Conservation (phyloP, 2,329 filamentous ascomycete species). For the Exophiala aquamarina region DNA sequence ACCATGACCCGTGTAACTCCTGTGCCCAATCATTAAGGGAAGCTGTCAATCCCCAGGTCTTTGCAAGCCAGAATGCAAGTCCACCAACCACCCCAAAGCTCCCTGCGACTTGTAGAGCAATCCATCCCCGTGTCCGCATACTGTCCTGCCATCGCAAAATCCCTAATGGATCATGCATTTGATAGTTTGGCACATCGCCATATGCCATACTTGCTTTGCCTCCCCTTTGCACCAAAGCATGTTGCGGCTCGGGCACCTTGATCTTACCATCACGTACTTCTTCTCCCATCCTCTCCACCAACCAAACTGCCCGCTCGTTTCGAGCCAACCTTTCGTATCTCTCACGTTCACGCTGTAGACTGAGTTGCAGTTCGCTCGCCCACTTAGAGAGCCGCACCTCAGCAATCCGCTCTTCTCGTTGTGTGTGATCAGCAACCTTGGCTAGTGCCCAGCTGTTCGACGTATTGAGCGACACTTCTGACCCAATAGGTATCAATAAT, state of each 20-base stretch:
- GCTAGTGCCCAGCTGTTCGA: conserved; percentile 59
- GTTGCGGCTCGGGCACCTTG: conserved; percentile 48
- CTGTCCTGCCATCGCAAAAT: conserved; percentile 69
- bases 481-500: conserved; percentile 28
- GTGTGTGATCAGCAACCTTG: conserved; percentile 59
- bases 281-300: conserved; percentile 65
- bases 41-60: conserved; percentile 38
- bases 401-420: conserved; percentile 61
- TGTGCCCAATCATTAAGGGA: conserved; percentile 26
- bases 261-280: conserved; percentile 66
- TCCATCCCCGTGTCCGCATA: conserved; percentile 63
- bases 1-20: conserved; percentile 14
- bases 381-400: conserved; percentile 76
- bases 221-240: conserved; percentile 26
- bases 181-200: conserved; percentile 23
- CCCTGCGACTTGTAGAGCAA: conserved; percentile 71
- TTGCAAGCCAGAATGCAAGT: conserved; percentile 63
- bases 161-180: conserved; percentile 75
- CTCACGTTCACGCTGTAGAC: conserved; percentile 70
- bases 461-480: conserved; percentile 30
- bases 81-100: conserved; percentile 73
- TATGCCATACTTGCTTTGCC: conserved; percentile 22
- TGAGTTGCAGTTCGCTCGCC: conserved; percentile 77
- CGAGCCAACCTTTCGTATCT: conserved; percentile 64
- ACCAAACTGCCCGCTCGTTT: conserved; percentile 67